Conservation (phyloP, 1,139 yeast species). For the Sugiyamaella novakii region DNA sequence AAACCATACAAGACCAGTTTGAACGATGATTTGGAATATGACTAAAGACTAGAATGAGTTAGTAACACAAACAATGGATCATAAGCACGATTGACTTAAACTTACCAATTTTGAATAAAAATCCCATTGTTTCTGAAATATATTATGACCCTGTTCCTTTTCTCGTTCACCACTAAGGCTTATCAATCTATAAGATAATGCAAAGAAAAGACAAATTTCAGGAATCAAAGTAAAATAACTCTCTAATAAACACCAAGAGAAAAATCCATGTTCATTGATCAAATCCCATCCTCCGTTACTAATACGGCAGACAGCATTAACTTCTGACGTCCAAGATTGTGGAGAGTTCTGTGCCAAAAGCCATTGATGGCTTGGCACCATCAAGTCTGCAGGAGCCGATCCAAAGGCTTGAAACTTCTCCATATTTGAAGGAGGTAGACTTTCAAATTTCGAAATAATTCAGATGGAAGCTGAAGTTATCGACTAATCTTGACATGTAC, state of each 20-base stretch:
- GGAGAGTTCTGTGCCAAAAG: conserved; percentile 6
- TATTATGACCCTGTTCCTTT: not conserved
- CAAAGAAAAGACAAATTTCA: conserved; percentile 10
- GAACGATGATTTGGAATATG: conserved; percentile 11
- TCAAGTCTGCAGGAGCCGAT: conserved; percentile 7
- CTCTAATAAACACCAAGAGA: conserved; percentile 26
- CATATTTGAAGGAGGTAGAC: not conserved
- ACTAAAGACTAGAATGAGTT: conserved; percentile 8
- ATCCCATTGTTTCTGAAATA: conserved; percentile 17
- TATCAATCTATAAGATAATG: conserved; percentile 1
- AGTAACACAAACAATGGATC: not conserved
- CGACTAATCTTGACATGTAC: too few relatives aligned
- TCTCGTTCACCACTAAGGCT: conserved; percentile 6
- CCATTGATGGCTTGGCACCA: conserved; percentile 8
- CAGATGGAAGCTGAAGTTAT: too few relatives aligned
- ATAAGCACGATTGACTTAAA: too few relatives aligned
- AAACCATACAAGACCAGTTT: conserved; percentile 12
- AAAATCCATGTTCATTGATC: conserved; percentile 19
- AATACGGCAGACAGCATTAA: conserved; percentile 10
- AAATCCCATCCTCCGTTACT: conserved; percentile 19
- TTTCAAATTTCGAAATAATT: too few relatives aligned
- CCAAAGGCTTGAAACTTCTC: conserved; percentile 13
- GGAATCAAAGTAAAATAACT: conserved; percentile 24
- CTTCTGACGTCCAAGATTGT: conserved; percentile 5
- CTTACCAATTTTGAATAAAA: conserved; percentile 19